Conservation (phyloP, 305 asterid genomes). For the Rubia balearica region DNA sequence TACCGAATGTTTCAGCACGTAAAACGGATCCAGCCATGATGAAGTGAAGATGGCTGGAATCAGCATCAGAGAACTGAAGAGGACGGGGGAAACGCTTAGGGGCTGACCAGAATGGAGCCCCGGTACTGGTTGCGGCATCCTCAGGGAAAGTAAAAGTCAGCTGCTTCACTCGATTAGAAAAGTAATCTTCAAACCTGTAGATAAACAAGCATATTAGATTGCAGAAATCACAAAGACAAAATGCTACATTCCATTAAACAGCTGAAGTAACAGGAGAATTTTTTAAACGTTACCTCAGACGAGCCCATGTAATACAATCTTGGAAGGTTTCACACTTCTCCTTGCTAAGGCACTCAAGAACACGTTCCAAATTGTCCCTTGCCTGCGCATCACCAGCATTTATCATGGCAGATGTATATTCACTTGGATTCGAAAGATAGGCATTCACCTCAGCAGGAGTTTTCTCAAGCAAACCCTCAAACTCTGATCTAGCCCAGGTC, state of each 20-base stretch:
- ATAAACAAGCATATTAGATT: background rate
- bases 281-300: conserved; percentile 45
- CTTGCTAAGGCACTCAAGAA: conserved; percentile 69
- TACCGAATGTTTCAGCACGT: conserved; percentile 90
- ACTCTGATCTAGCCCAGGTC: conserved; percentile 96
- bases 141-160: conserved; percentile 84
- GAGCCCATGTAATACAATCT: conserved; percentile 87
- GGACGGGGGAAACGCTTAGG: conserved; percentile 90
- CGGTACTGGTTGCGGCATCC: conserved; percentile 84
- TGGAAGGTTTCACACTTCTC: conserved; percentile 79
- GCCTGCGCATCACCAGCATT: conserved; percentile 97
- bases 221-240: background rate
- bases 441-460: conserved; percentile 89
- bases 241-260: background rate
- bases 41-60: conserved; percentile 85
- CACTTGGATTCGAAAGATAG: conserved; percentile 65
- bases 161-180: conserved; percentile 73
- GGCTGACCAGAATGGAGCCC: conserved; percentile 93
- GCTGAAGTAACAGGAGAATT: conserved; percentile 11
- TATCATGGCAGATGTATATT: conserved; percentile 60
- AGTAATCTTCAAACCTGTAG: conserved; percentile 86
- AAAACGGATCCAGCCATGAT: conserved; percentile 65
- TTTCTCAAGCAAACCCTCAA: conserved; percentile 92
- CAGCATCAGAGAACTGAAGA: conserved; percentile 52
- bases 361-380: conserved; percentile 78